phyloP scores from a whole-genome alignment of 2,329 filamentous ascomycete species.

The Stagonosporopsis rhizophila region DNA sequence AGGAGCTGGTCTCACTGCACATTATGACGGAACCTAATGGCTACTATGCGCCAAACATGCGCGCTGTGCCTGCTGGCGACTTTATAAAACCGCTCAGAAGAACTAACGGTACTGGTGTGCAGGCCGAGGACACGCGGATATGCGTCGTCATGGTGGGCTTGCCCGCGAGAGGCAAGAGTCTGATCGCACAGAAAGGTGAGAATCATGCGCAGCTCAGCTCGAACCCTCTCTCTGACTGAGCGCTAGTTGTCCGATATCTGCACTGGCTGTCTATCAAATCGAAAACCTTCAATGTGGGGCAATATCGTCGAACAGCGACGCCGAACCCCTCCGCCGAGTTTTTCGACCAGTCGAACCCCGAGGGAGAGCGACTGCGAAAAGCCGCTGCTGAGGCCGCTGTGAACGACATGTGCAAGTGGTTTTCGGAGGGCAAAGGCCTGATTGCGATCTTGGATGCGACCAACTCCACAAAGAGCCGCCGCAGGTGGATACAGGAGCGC shows the following conservation, averaged over 20 bases:
- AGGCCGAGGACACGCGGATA: constrained; percentile 95
- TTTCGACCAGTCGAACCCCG: constrained; percentile 88
- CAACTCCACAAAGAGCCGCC: constrained; percentile 89
- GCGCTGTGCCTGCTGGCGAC: constrained; percentile 51
- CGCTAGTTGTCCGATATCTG: constrained; percentile 72
- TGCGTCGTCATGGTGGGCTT: constrained; percentile 99
- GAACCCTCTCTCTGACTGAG: constrained; percentile 20
- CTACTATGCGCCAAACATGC: constrained; percentile 49
- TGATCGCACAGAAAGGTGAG: constrained; percentile 95
- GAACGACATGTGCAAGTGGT: constrained; percentile 94
- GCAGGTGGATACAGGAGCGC: constrained; percentile 87
- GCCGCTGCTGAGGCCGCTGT: constrained; percentile 92
- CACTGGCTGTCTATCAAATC: constrained; percentile 95
- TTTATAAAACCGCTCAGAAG: constrained; percentile 54
- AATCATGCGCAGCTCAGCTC: neutral
- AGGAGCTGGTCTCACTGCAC: constrained; percentile 38
- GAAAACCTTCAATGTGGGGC: constrained; percentile 96
- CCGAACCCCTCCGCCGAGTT: constrained; percentile 93
- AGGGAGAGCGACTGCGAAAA: constrained; percentile 86
- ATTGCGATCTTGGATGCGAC: constrained; percentile 97
- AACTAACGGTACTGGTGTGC: constrained; percentile 71
- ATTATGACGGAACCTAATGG: constrained; percentile 47
- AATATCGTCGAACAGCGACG: constrained; percentile 87
- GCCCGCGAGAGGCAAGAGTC: constrained; percentile 93
- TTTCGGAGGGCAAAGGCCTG: constrained; percentile 74